Base-by-base conservation (phyloP, 1,284 basidiomycete genomes). In the Trichosporon sp. region DNA sequence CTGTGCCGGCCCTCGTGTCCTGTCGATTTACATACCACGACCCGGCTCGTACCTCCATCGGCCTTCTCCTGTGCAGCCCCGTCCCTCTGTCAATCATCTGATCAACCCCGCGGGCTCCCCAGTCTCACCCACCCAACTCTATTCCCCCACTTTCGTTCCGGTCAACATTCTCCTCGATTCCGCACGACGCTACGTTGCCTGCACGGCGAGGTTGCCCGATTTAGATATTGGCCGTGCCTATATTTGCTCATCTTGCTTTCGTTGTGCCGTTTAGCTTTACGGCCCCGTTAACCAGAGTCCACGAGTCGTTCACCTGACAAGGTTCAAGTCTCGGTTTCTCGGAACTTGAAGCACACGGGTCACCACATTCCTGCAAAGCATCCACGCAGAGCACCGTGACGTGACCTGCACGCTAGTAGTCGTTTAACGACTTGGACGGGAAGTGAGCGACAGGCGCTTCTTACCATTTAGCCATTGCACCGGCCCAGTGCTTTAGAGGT, bases 341-440 rank as follows among this genome's bases (percentile, higher is more conserved):
- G 51, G 51, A 54, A 54, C 51, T 54, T 54, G 51, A 21, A 54
- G 51, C 51, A 54, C 51, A 21, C 19, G 51, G 51, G 51, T 54
- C 51, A 54, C 19, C 8, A 54, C 51, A 54, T 54, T 54, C 51
- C 51, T 21, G 51, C 51, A 16, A 54, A 21, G 51, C 51, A 54
- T 54, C 51, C 21, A 7, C 51, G 19, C 21, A 21, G 19, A 8
- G 19, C 19, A 26, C 19, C 2, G 51, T 54, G 51, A 54, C 51
- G 51, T 54, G 51, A 54, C 51, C 51, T 6, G 51, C 51, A 19
- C 8, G 21, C 38, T 40, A 54, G 51, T 21, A 19, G 51, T 54
- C 51, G 51, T 54, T 26, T 26, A 54, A 21, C 51, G 51, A 12
- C 51, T 54, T 46, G 16, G 1, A 16, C 5, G 16, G 43, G 16